Conservation (phyloP, 2,329 filamentous ascomycete species). For the Ilyonectria mors-panacis region DNA sequence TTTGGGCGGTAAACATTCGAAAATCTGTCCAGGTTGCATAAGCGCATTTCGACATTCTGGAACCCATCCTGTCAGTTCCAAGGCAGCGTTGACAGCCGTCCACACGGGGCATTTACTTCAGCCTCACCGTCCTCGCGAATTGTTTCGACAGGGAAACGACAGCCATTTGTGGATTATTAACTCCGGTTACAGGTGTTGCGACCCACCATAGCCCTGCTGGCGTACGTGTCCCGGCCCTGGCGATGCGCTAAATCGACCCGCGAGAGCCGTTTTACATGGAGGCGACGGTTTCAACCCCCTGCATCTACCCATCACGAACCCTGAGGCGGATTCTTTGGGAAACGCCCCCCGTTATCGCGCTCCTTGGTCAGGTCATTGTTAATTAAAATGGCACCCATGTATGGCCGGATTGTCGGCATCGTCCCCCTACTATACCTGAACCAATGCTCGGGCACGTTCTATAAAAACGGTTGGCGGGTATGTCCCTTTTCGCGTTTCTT, state of each 20-base stretch:
- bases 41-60: not conserved
- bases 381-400: slow-evolving; percentile 14
- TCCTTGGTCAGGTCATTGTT: slow-evolving; percentile 20
- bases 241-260: not conserved
- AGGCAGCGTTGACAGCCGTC: not conserved
- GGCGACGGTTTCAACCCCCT: slow-evolving; percentile 25
- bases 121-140: not conserved
- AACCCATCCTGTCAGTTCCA: not conserved
- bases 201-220: slow-evolving; percentile 16
- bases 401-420: slow-evolving; percentile 4
- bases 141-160: slow-evolving; percentile 19
- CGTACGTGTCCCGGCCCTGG: slow-evolving; percentile 14
- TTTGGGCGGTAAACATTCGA: not conserved
- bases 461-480: slow-evolving; percentile 18
- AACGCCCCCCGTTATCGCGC: not conserved
- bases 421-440: slow-evolving; percentile 17
- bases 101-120: not conserved
- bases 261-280: not conserved
- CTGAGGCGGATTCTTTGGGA: slow-evolving; percentile 10
- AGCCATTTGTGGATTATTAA: slow-evolving; percentile 28
- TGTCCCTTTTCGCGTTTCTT: not conserved
- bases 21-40: not conserved
- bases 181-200: slow-evolving; percentile 22
- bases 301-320: not conserved
- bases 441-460: not conserved